A percentile compares a stretch with the other conserved stretches of the same genome.
These are phyloP conservation scores for Saccharomycopsis capsularis DNA, from an alignment of 805 yeast species.

Conservation along the genomic window DNA sequence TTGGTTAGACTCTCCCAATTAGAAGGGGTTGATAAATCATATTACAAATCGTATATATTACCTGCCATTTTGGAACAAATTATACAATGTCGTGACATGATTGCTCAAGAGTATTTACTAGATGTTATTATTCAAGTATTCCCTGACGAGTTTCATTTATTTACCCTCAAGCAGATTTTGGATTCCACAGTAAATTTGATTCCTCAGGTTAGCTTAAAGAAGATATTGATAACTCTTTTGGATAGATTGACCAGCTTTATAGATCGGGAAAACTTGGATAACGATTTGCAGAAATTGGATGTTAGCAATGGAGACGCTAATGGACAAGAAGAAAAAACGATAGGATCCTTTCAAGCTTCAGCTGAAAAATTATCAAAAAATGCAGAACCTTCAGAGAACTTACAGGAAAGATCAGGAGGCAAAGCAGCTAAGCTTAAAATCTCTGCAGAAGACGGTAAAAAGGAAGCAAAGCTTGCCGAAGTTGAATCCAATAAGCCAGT, in stretches of 20 bases:
- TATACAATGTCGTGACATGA: constrained; percentile 81
- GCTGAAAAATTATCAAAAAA: no score
- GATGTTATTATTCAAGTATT: constrained; percentile 92
- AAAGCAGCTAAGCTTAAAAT: no score
- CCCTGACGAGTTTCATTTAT: constrained; percentile 85
- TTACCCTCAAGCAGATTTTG: constrained; percentile 61
- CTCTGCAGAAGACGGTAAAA: constrained; percentile 16
- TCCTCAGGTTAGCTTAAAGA: constrained; percentile 62
- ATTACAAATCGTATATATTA: constrained; percentile 45
- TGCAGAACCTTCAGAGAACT: constrained; percentile 17
- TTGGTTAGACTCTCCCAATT: constrained; percentile 83
- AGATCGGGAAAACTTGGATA: constrained; percentile 30
- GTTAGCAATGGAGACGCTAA: constrained; percentile 22
- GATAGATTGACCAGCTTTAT: constrained; percentile 59
- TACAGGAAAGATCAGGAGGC: no score
- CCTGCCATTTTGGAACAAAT: constrained; percentile 85
- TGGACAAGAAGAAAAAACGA: constrained; percentile 20
- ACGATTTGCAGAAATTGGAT: constrained; percentile 23
- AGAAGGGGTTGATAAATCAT: constrained; percentile 57
- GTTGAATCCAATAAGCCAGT: constrained; percentile 9
- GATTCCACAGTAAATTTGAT: constrained; percentile 58
- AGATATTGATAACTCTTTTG: constrained; percentile 61
- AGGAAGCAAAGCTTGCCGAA: constrained; percentile 21
- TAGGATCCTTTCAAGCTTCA: no score
- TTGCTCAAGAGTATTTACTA: constrained; percentile 86